Base-by-base conservation (phyloP, 371 early-diverging fungal species). In the Mucor circinelloides region DNA sequence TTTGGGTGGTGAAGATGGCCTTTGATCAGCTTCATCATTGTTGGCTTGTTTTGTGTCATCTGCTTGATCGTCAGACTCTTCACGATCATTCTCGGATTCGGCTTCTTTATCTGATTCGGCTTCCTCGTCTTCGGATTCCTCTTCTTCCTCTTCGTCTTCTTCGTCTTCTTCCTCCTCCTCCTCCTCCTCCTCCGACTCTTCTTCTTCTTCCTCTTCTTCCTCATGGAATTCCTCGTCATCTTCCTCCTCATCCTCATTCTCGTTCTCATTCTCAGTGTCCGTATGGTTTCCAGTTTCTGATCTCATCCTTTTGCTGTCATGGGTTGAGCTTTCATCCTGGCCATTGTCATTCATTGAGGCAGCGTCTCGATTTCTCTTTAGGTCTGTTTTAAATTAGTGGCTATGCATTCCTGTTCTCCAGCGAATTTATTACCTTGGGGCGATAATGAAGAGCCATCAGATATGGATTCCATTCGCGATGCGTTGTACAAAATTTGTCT, bases 401-500 rank as follows among this genome's bases (percentile, higher is more conserved):
- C 23, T 25, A 25, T 19, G 23, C 21, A 9, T 25, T 52, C 6
- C 52, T 25, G 27, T 5, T 10, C 3, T n/a, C 12, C 12, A 15
- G 15, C 15, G 1, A 40, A 40, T 17, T 4, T 17, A 52, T n/a
- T 44, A 42, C 52, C 70, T 38, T 63, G 58, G 13, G 63, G 63
- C 23, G 67, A 64, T 4, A 60, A 28, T 38, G 64, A 66, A 15
- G 70, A 54, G 10, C 61, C 69, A 28, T 58, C 62, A 15, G 74
- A 70, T 25, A 52, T 52, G 27, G 52, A 52, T 52, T 52, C 52
- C 52, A 52, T 52, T 52, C 27, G 25, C 58, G 28, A 31, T 15
- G 73, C 76, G 42, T 72, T 75, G 54, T 64, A 70, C 40, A 67
- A 52, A 31, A 75, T 69, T 42, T 75, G 73, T 63, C 76, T 75